Conservation (phyloP, 768 basidiomycete genomes). For the Phaffia tasmanica region DNA sequence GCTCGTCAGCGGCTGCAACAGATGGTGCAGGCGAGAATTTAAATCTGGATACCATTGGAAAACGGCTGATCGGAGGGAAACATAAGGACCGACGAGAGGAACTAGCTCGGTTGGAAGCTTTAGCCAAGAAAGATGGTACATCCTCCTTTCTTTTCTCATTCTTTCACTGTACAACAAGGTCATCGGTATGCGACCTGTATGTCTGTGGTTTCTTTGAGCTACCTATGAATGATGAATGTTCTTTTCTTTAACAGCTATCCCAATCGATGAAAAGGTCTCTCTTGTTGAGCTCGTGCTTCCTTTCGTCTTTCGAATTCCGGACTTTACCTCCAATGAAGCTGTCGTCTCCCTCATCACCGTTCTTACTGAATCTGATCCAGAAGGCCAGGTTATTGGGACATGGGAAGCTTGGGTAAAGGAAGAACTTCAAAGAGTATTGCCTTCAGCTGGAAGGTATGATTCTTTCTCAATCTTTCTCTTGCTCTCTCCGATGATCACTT, state of each 20-base stretch:
- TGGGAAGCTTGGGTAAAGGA: constrained; percentile 58
- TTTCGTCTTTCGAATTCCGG: constrained; percentile 27
- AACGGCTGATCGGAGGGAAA: constrained; percentile 9
- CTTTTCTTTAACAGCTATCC: constrained; percentile 28
- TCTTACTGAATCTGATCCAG: constrained; percentile 31
- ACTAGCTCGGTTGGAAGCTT: constrained; percentile 4
- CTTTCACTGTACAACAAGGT: background rate
- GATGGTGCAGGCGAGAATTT: background rate
- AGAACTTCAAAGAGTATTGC: constrained; percentile 53
- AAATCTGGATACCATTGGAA: constrained; percentile 2
- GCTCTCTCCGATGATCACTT: background rate
- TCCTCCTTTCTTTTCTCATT: background rate
- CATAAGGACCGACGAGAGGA: constrained; percentile 10
- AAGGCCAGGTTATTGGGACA: constrained; percentile 38
- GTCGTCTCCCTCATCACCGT: constrained; percentile 30
- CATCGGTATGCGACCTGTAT: background rate
- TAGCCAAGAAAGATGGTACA: constrained; percentile 17
- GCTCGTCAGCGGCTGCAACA: background rate
- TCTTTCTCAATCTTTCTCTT: constrained; percentile 13
- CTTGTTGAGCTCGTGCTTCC: constrained; percentile 28
- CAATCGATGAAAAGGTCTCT: constrained; percentile 28
- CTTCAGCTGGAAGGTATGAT: constrained; percentile 50
- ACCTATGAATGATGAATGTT: too few species aligned
- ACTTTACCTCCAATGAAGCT: constrained; percentile 30
- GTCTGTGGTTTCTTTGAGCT: too few species aligned